phyloP scores from a whole-genome alignment of 768 basidiomycete genomes.

The Coprinellus micaceus region DNA sequence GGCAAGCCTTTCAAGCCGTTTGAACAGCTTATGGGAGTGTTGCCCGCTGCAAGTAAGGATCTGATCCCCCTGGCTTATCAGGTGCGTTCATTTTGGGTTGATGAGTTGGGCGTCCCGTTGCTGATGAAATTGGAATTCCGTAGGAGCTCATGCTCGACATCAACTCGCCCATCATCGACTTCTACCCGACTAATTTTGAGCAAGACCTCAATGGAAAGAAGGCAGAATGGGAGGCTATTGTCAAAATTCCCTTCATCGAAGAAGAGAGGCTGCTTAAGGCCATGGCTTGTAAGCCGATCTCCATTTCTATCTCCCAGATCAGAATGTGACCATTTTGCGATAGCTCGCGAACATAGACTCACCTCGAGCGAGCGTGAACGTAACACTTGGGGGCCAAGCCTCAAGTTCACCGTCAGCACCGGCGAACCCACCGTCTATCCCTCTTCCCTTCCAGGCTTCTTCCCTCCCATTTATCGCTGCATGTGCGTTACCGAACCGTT shows the following conservation, averaged over 20 bases:
- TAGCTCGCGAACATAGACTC: constrained; percentile 77
- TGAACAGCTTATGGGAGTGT: constrained; percentile 96
- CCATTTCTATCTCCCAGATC: neutral
- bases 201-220: constrained; percentile 97
- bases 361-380: constrained; percentile 70
- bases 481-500: constrained; percentile 79
- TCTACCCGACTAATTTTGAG: constrained; percentile 91
- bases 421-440: constrained; percentile 71
- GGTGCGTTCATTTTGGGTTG: constrained; percentile 40
- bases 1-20: constrained; percentile 90
- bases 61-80: constrained; percentile 84
- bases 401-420: constrained; percentile 67
- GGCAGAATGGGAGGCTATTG: constrained; percentile 97
- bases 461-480: constrained; percentile 82
- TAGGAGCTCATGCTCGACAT: constrained; percentile 88
- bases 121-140: no score
- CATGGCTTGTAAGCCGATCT: constrained; percentile 59
- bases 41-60: constrained; percentile 86
- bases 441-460: constrained; percentile 91
- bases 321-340: no score
- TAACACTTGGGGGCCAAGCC: constrained; percentile 78
- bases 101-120: neutral
- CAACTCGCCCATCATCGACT: constrained; percentile 86
- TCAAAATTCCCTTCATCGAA: constrained; percentile 98
- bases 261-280: constrained; percentile 71